Base-by-base conservation (phyloP, 2,329 filamentous ascomycete genomes). In the Alternaria postmessia region DNA sequence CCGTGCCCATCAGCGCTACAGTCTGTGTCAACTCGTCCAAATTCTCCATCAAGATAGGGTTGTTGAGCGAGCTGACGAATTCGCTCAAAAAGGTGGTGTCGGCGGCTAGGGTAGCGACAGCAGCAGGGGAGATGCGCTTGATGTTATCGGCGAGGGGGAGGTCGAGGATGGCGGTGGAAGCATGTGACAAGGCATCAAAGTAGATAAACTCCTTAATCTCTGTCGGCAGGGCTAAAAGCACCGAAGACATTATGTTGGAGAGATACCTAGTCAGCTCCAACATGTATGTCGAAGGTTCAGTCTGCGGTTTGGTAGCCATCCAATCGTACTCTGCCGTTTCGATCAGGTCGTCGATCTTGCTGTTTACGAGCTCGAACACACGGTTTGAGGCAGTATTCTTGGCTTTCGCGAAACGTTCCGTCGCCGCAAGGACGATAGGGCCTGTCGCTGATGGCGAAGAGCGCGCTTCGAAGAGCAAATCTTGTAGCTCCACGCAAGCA, bases 121-220 rank as follows among this genome's bases (percentile, higher is more conserved):
- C 93, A 67, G 95, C 89, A 9, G 91, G 89, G 62, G 95, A 97
- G 78, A 99, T 97, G 68, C 88, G 88, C 71, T 89, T 92, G 34
- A 98, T 93, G 32, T 90, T 87, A 0, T 88, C 82, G 11, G 93
- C 90, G 39, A 97, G 84, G 0, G 93, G 92, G 9, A 96, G 86
- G 24, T 88, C 87, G 63, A 97, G 80, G 57, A 97, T 95, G 78
- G 91, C 92, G 63, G 91, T 91, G 4, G 92, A 90, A 2, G 95
- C 93, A 78, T 99, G 95, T 56, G 89, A 93, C 36, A 99, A 86
- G 0, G 95, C 95, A 75, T 98, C 95, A 74, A 97, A 97, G 81
- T 99, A 98, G 70, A 99, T 97, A 57, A 97, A 88, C 76, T 97
- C 93, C 76, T 98, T 98, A 79, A 99, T 97, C 72, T 96, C 92